Evolutionary conservation across 305 asterid species (phyloP).

Genomic region (Rubia tinctorum): DNA sequence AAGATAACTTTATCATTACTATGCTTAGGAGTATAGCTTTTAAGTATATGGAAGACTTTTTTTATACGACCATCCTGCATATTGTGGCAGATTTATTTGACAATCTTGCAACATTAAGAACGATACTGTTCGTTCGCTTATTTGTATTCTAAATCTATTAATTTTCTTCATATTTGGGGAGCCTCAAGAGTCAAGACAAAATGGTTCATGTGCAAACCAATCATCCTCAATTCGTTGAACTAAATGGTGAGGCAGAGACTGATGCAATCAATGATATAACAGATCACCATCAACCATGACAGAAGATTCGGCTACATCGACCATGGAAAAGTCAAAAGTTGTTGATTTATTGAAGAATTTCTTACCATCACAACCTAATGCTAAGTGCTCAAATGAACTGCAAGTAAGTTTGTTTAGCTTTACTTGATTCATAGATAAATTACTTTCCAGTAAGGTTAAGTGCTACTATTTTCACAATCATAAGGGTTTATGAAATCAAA

Average conservation of each 20-base stretch:
- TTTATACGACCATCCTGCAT: neutral
- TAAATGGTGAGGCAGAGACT: constrained; percentile 38
- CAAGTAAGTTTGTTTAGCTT: constrained; percentile 52
- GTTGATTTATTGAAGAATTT: constrained; percentile 57
- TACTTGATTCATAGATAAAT: neutral
- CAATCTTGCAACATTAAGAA: neutral
- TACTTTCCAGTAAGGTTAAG: neutral
- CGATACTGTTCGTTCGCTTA: neutral
- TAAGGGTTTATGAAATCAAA: neutral
- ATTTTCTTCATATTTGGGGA: constrained; percentile 42
- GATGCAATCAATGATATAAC: constrained; percentile 32
- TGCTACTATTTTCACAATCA: neutral
- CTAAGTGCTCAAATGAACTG: constrained; percentile 71
- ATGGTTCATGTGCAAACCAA: constrained; percentile 35
- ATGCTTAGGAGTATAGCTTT: too few species aligned
- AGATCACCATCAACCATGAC: constrained; percentile 43
- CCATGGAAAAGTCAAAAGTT: constrained; percentile 52
- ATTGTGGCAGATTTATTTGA: neutral
- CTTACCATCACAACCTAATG: constrained; percentile 74
- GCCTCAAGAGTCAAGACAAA: constrained; percentile 39
- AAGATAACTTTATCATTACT: too few species aligned
- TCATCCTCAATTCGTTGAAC: constrained; percentile 46
- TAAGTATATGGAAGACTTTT: too few species aligned
- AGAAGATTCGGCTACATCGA: constrained; percentile 45
- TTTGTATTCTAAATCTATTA: constrained; percentile 3